Conservation (phyloP, 1,139 yeast genomes). For the Yamadazyma sp. region DNA sequence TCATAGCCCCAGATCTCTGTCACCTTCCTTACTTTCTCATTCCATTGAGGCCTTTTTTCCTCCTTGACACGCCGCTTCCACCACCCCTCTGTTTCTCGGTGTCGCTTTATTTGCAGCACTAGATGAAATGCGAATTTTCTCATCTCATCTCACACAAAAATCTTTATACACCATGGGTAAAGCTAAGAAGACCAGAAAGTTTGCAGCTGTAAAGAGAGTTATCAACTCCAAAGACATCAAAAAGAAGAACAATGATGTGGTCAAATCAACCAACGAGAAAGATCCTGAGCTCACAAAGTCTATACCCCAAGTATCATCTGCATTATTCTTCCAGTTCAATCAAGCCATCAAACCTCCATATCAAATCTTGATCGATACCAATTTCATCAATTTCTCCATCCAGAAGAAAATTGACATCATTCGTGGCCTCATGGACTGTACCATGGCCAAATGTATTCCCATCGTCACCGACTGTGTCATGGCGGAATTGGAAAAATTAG, state of each 20-base stretch:
- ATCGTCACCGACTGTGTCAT: conserved; percentile 94
- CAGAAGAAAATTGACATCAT: conserved; percentile 92
- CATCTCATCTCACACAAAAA: conserved; percentile 9
- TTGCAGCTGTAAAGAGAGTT: conserved; percentile 86
- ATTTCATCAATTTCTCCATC: conserved; percentile 92
- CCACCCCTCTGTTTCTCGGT: not conserved
- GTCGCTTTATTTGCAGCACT: too few species aligned
- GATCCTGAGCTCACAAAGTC: conserved; percentile 74
- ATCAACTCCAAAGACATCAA: conserved; percentile 73
- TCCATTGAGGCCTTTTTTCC: too few species aligned
- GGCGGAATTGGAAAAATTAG: conserved; percentile 95
- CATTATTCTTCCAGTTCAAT: conserved; percentile 91
- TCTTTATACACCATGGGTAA: conserved; percentile 67
- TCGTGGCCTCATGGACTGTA: conserved; percentile 93
- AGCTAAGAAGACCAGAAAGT: conserved; percentile 92
- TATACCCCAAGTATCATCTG: conserved; percentile 93
- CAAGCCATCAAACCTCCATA: conserved; percentile 95
- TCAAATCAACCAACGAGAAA: conserved; percentile 12
- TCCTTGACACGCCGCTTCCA: not conserved
- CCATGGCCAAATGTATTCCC: conserved; percentile 94
- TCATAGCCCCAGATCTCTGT: too few species aligned
- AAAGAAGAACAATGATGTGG: conserved; percentile 22
- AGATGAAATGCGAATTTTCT: not conserved
- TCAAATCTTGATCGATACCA: conserved; percentile 92
- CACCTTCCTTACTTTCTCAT: too few species aligned